These are phyloP conservation scores for Globisporangium spinosum DNA, from an alignment of 352 stramenopile species.

Conservation along the genomic window DNA sequence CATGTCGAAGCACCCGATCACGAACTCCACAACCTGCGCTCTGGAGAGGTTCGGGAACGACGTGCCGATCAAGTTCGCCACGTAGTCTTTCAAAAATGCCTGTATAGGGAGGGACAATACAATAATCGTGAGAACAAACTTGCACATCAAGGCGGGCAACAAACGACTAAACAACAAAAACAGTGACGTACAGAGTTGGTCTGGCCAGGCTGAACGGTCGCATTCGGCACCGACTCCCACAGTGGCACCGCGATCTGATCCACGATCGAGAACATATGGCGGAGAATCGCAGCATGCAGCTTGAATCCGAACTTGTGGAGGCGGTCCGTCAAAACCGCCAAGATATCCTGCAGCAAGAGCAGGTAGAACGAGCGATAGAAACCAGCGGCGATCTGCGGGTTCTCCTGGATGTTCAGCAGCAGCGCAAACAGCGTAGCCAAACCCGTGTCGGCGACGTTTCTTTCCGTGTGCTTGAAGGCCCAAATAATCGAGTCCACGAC, in stretches of 20 bases:
- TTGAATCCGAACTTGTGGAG: constrained; percentile 99
- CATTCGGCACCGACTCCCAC: constrained; percentile 89
- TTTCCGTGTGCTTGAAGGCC: constrained; percentile 99
- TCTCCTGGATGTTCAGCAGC: constrained; percentile 94
- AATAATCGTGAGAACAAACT: neutral
- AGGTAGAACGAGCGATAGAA: constrained; percentile 99
- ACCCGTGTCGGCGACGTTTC: constrained; percentile 97
- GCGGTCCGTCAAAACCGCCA: constrained; percentile 97
- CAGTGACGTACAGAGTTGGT: constrained; percentile 67
- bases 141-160: neutral
- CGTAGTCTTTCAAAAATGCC: constrained; percentile 95
- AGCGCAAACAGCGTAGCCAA: constrained; percentile 96
- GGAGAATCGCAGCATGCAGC: constrained; percentile 96
- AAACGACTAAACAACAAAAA: neutral
- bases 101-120: constrained; percentile 13
- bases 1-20: constrained; percentile 96
- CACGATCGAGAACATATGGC: constrained; percentile 97
- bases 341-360: constrained; percentile 91
- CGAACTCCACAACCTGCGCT: constrained; percentile 94
- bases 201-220: constrained; percentile 56
- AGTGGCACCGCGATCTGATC: constrained; percentile 95
- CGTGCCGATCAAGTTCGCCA: constrained; percentile 94
- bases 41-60: constrained; percentile 96
- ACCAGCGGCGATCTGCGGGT: constrained; percentile 91
- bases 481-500: constrained; percentile 99